Evolutionary conservation across 2,329 filamentous ascomycete species (phyloP), one percentile per base, ranked within the genome.

Genomic region (Arachnopeziza araneosa): DNA sequence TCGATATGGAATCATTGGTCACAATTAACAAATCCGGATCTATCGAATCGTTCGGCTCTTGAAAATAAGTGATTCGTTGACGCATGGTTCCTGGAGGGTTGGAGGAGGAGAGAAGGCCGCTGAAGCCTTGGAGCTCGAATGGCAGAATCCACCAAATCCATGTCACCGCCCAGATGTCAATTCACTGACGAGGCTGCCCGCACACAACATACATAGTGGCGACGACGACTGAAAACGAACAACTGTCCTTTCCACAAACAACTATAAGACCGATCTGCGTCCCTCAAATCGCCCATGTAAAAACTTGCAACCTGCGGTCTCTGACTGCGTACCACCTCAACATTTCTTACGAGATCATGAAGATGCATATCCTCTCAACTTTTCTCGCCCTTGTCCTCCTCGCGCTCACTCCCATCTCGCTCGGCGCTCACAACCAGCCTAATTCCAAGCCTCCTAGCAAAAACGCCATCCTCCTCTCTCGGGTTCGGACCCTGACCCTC

Each of bases 401-500:
- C 50, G 17, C 73, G 9, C 26, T 30, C 63, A 30, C 66, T 55
- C 19, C 73, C 62, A 24, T 66, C 57, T 54, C 72, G 70, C 66
- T 74, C 69, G 58, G 66, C 22, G 59, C 66, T 21, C 52, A 44
- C 10, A 44, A 44, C 17, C 36, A 44, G 17, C 36, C 36, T 17
- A 44, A 44, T 19, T 44, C 36, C 36, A 63, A 61, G 32, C 57
- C 56, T 32, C 54, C 54, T 21, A 64, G 68, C 48, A 68, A 71
- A 57, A 70, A 82, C 71, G 83, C 79, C 63, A 80, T 87, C 62
- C 80, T 85, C 52, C 80, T 88, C 54, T 85, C 83, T 10, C 80
- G 84, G 59, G 88, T 98, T 58, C 83, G 90, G 66, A 81, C 88
- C 54, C 83, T 98, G 50, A 97, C 93, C 7, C 83, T 97, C 14